phyloP scores from a whole-genome alignment of 169 alveolate species.

The Neospora caninum region DNA sequence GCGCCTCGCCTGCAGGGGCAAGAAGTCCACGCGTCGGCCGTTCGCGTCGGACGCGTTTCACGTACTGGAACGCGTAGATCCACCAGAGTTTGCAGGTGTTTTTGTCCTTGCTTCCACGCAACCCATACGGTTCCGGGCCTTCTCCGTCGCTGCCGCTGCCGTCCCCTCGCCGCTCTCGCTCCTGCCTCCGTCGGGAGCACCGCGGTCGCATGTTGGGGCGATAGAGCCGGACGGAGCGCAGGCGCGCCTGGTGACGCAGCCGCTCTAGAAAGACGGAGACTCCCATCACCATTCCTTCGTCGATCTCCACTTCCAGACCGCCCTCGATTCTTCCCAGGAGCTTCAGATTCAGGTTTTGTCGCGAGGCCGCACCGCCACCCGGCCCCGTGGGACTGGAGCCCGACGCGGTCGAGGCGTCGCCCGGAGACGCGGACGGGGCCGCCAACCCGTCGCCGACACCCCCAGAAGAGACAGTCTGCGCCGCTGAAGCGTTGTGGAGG shows the following conservation, averaged over 20 bases:
- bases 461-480: neutral
- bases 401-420: too few relatives aligned
- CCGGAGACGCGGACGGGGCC: neutral
- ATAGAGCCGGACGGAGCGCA: neutral
- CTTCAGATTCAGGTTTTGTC: neutral
- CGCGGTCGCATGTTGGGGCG: constrained; percentile 5
- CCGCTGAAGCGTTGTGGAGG: neutral
- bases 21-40: neutral
- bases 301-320: constrained; percentile 11
- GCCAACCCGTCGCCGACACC: neutral
- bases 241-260: constrained; percentile 8
- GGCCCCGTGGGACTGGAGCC: too few relatives aligned
- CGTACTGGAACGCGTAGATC: constrained; percentile 16
- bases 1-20: neutral
- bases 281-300: constrained; percentile 6
- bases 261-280: neutral
- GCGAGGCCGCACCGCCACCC: too few relatives aligned
- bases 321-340: neutral
- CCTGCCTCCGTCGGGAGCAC: neutral
- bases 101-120: neutral
- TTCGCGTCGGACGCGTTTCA: neutral
- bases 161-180: neutral
- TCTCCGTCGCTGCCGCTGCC: neutral
- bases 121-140: neutral
- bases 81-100: neutral